These are phyloP conservation scores for Omphalea diandra DNA, from an alignment of 441 rosid genomes.

Conservation along the genomic window DNA sequence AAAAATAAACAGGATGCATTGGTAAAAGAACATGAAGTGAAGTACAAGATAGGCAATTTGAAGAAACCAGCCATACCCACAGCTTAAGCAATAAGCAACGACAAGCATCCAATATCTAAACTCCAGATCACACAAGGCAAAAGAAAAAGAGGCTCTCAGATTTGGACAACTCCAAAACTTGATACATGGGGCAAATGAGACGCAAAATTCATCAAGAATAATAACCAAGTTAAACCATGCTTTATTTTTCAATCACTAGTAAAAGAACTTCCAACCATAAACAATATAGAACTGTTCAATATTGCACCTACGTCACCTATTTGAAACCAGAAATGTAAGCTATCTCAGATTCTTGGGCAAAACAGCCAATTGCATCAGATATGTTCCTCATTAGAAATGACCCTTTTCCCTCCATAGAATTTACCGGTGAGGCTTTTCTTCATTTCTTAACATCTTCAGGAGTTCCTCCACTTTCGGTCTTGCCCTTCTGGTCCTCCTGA, in stretches of 20 bases:
- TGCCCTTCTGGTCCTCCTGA: constrained; percentile 29
- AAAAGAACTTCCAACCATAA: background rate
- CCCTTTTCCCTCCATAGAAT: background rate
- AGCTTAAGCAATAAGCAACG: background rate
- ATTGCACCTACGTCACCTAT: background rate
- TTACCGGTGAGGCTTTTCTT: constrained; percentile 8
- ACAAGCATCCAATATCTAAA: background rate
- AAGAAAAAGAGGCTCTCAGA: background rate
- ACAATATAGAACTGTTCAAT: background rate
- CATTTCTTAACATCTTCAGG: constrained; percentile 25
- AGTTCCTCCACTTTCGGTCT: constrained; percentile 23
- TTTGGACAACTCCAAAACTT: background rate
- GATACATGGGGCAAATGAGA: background rate
- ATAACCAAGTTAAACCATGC: background rate
- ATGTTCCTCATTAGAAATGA: background rate
- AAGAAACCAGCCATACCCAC: background rate
- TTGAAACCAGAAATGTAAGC: background rate
- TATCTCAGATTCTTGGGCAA: background rate
- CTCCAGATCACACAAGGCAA: background rate
- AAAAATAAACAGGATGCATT: background rate
- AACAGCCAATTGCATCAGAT: background rate
- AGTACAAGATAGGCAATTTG: background rate
- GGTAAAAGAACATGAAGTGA: background rate
- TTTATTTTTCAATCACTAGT: background rate
- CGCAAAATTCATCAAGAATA: background rate